Evolutionary conservation across 2,329 filamentous ascomycete species (phyloP).

Genomic region (Phialemonium atrogriseum): DNA sequence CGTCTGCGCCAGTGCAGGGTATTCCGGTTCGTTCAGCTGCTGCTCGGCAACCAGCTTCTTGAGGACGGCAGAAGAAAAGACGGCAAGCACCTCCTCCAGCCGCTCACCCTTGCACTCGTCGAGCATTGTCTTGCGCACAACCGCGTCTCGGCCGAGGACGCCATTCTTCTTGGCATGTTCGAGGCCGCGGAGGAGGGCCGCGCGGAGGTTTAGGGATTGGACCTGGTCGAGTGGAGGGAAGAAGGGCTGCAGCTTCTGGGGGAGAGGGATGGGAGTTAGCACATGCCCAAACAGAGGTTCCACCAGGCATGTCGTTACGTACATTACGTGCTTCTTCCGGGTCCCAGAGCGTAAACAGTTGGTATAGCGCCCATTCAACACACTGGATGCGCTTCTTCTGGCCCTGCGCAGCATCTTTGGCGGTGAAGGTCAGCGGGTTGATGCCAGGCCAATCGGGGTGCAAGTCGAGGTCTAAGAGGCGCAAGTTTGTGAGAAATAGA

Average conservation of each 20-base stretch:
- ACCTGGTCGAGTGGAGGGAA: constrained; percentile 86
- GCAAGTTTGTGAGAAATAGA: constrained; percentile 76
- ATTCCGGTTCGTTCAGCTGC: constrained; percentile 15
- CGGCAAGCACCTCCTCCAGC: constrained; percentile 75
- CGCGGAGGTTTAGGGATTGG: constrained; percentile 83
- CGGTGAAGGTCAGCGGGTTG: constrained; percentile 59
- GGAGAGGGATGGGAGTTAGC: too few relatives aligned
- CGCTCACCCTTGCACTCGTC: constrained; percentile 93
- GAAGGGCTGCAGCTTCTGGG: constrained; percentile 79
- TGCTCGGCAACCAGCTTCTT: constrained; percentile 51
- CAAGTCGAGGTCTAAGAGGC: constrained; percentile 71
- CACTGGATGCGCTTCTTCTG: constrained; percentile 76
- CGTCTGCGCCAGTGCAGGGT: constrained; percentile 41
- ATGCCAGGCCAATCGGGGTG: constrained; percentile 75
- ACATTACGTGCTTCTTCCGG: constrained; percentile 66
- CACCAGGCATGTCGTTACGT: too few relatives aligned
- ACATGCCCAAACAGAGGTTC: too few relatives aligned
- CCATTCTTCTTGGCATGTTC: constrained; percentile 86
- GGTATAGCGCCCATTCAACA: constrained; percentile 87
- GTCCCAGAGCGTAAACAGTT: constrained; percentile 80
- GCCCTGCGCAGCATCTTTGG: constrained; percentile 57
- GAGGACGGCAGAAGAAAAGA: constrained; percentile 77
- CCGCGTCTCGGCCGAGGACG: constrained; percentile 66
- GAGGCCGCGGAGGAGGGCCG: constrained; percentile 71
- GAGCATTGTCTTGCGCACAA: constrained; percentile 88